Evolutionary conservation across 345 rosid genomes (phyloP).

Genomic region (Ricinus communis): DNA sequence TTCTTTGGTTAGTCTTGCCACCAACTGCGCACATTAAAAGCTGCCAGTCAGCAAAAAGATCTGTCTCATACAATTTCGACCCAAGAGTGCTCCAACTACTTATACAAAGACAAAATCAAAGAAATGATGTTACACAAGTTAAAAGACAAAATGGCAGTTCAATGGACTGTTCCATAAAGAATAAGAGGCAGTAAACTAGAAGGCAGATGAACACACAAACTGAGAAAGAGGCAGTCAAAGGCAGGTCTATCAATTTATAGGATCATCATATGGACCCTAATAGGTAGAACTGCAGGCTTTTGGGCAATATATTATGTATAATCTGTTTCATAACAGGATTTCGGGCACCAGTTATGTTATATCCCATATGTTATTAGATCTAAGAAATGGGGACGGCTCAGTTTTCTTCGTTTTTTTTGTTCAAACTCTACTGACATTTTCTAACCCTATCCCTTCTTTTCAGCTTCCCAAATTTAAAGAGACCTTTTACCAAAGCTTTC

Average conservation of each 20-base stretch:
- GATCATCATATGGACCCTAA: not conserved
- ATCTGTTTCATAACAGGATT: too few relatives aligned
- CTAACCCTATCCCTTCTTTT: too few relatives aligned
- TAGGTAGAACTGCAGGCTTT: not conserved
- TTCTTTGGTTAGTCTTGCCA: conserved; percentile 78
- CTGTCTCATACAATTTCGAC: conserved; percentile 9
- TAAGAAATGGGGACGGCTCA: too few relatives aligned
- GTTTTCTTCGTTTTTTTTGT: too few relatives aligned
- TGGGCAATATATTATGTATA: not conserved
- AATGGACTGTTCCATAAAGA: conserved; percentile 2
- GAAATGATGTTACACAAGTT: conserved; percentile 2
- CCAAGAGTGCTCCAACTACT: conserved; percentile 3
- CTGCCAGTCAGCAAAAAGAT: conserved; percentile 23
- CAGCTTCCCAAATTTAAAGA: too few relatives aligned
- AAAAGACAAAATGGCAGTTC: conserved; percentile 12
- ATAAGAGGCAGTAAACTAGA: conserved; percentile 8
- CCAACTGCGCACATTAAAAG: conserved; percentile 60
- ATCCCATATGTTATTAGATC: too few relatives aligned
- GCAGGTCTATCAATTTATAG: not conserved
- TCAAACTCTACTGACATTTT: too few relatives aligned
- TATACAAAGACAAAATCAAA: not conserved
- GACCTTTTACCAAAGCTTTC: too few relatives aligned
- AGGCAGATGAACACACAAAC: not conserved
- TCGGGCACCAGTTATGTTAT: too few relatives aligned
- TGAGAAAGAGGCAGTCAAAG: too few relatives aligned